Conservation (phyloP, 768 basidiomycete species). For the Vararia minispora region DNA sequence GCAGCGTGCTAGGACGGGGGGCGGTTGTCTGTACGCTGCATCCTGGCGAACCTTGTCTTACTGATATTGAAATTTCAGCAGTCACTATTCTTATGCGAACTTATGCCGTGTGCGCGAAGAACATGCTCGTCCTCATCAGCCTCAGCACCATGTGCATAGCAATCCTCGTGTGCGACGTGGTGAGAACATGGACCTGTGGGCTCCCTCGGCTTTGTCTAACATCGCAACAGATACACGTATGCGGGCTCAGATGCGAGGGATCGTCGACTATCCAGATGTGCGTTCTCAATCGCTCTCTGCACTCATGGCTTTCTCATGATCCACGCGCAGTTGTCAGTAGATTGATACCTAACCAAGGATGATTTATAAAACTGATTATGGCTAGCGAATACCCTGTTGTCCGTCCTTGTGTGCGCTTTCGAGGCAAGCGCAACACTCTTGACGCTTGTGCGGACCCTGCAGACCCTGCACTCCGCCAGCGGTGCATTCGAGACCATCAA, state of each 20-base stretch:
- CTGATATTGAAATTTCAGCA: too few species aligned
- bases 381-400: slow-evolving; percentile 13
- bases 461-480: slow-evolving; percentile 8
- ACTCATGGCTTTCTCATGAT: too few species aligned
- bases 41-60: slow-evolving; percentile 14
- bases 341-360: too few species aligned
- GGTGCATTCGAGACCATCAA: background rate
- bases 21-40: slow-evolving; percentile 16
- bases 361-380: too few species aligned
- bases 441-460: slow-evolving; percentile 13
- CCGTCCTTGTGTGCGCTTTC: slow-evolving; percentile 14
- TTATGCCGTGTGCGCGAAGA: too few species aligned
- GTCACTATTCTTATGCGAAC: slow-evolving; percentile 12
- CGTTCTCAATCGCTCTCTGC: slow-evolving; percentile 1
- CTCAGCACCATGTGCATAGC: too few species aligned
- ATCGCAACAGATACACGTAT: slow-evolving; percentile 18
- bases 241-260: slow-evolving; percentile 11
- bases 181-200: too few species aligned
- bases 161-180: too few species aligned
- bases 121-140: too few species aligned
- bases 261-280: slow-evolving; percentile 14
- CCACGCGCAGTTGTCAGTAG: too few species aligned
- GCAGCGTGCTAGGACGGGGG: slow-evolving; percentile 21
- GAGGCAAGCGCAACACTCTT: slow-evolving; percentile 13
- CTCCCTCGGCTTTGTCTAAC: too few species aligned